Percentiles rank a stretch among this genome's conserved stretches.
Evolutionary conservation across 2,329 filamentous ascomycete species (phyloP).

Genomic region (Juglanconis sp.): DNA sequence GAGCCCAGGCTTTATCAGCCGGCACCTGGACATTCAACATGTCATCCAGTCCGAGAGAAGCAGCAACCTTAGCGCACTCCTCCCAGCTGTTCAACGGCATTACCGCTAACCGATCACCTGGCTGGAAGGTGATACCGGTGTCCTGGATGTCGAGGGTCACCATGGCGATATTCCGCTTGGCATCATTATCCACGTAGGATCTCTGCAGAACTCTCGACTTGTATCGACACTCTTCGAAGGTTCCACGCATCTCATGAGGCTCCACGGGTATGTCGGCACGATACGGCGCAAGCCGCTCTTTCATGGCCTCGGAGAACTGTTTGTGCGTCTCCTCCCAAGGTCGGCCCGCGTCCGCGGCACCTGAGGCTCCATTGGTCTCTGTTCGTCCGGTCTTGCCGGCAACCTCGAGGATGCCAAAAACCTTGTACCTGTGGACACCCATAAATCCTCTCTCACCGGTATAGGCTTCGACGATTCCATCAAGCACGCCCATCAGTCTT

Average conservation of each 20-base stretch:
- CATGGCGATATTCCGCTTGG: constrained; percentile 42
- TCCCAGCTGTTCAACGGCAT: constrained; percentile 55
- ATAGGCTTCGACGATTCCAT: constrained; percentile 54
- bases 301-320: constrained; percentile 52
- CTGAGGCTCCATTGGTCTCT: constrained; percentile 50
- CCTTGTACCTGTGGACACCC: constrained; percentile 55
- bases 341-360: constrained; percentile 37
- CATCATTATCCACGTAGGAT: constrained; percentile 44
- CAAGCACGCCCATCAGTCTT: constrained; percentile 48
- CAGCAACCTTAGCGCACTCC: constrained; percentile 52
- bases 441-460: constrained; percentile 54
- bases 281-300: constrained; percentile 49
- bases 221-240: constrained; percentile 53
- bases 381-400: constrained; percentile 51
- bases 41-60: constrained; percentile 46
- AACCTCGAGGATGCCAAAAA: constrained; percentile 53
- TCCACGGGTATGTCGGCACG: constrained; percentile 44
- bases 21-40: constrained; percentile 41
- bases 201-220: constrained; percentile 42
- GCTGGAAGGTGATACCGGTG: constrained; percentile 51
- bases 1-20: constrained; percentile 40
- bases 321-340: constrained; percentile 50
- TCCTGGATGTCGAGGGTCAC: constrained; percentile 51
- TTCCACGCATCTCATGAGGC: constrained; percentile 52
- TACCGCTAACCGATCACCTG: constrained; percentile 50